Percentiles rank a stretch among this genome's conserved stretches.
Evolutionary conservation across 139 green algal genomes (phyloP).

Genomic region (Yamagishiella unicocca): DNA sequence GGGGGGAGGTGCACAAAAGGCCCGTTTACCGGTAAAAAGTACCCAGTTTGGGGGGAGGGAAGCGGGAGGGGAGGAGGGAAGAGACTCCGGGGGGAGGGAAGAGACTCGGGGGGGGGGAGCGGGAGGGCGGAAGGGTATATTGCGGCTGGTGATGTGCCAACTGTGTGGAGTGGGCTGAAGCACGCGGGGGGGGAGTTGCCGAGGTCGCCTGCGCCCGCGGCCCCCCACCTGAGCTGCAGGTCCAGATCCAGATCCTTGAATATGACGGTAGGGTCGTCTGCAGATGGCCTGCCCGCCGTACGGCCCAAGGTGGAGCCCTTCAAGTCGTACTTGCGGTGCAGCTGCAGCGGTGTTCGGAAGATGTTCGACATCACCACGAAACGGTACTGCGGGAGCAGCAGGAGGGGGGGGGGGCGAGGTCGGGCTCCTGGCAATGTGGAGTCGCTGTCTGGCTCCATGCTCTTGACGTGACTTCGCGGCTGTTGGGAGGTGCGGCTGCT

Average conservation of each 20-base stretch:
- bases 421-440: no score
- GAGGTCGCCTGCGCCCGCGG: no score
- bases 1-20: neutral
- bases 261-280: constrained; percentile 61
- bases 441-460: no score
- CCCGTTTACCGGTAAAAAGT: no score
- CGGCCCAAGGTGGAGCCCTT: constrained; percentile 83
- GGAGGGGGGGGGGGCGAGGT: neutral
- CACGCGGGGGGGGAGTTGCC: no score
- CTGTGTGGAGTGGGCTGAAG: no score
- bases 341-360: constrained; percentile 74
- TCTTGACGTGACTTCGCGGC: no score
- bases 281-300: constrained; percentile 32
- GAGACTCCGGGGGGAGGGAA: neutral
- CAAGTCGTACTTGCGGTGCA: constrained; percentile 95
- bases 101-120: neutral
- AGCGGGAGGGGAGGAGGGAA: neutral
- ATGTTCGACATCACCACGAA: constrained; percentile 98
- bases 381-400: constrained; percentile 69
- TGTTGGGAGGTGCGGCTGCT: no score
- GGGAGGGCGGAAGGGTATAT: no score
- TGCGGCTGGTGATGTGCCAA: no score
- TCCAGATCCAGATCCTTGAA: constrained; percentile 94
- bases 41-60: neutral
- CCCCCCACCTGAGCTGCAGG: constrained; percentile 57